A percentile compares a stretch with the other conserved stretches of the same genome.
Conservation (phyloP, 768 basidiomycete species). For the Kwoniella dejecticola region DNA sequence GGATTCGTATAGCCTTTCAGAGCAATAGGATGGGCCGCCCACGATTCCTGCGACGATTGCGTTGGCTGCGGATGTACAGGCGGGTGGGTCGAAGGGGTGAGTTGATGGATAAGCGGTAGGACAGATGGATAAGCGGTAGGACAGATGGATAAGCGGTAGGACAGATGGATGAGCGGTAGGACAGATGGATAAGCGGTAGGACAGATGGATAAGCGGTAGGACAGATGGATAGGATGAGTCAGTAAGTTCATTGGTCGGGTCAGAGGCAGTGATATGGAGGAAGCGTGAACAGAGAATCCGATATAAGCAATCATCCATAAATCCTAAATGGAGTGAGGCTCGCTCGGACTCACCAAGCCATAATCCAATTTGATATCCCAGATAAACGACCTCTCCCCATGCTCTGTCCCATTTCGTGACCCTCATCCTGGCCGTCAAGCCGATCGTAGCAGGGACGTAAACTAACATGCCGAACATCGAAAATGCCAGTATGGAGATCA, state of each 20-base stretch:
- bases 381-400: slow-evolving; percentile 9
- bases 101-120: not conserved
- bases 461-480: slow-evolving; percentile 3
- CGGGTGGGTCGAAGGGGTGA: not conserved
- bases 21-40: slow-evolving; percentile 12
- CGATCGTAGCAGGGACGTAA: slow-evolving; percentile 8
- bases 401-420: slow-evolving; percentile 8
- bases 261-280: too few species aligned
- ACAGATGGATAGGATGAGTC: too few species aligned
- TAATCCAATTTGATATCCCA: not conserved
- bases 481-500: slow-evolving; percentile 7
- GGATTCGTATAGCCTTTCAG: slow-evolving; percentile 1
- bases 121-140: not conserved
- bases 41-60: slow-evolving; percentile 9
- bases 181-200: too few species aligned
- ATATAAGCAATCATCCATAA: too few species aligned
- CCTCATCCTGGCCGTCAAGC: slow-evolving; percentile 1
- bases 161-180: too few species aligned
- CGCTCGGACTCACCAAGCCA: slow-evolving; percentile 5
- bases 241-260: too few species aligned
- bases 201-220: too few species aligned
- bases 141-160: not conserved
- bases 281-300: too few species aligned
- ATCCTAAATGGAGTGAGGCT: too few species aligned
- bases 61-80: not conserved